phyloP scores from a whole-genome alignment of 768 basidiomycete genomes.

The Russula dissimulans region DNA sequence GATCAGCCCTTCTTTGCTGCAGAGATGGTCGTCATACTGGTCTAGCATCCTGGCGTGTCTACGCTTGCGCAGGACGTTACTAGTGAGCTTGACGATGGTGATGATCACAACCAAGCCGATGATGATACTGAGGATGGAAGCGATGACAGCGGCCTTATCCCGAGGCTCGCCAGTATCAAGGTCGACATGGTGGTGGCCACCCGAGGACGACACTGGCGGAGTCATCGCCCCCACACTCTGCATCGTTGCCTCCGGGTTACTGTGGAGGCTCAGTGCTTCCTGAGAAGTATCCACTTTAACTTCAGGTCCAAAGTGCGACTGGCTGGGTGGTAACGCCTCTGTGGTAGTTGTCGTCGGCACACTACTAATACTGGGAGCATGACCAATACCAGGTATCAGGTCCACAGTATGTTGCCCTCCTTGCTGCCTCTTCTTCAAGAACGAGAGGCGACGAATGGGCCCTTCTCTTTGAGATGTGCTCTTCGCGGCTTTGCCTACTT shows the following conservation, averaged over 20 bases:
- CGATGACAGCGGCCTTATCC: conserved; percentile 11
- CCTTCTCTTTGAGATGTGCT: not conserved
- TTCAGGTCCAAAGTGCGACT: not conserved
- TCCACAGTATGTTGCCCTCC: not conserved
- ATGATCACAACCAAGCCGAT: conserved; percentile 14
- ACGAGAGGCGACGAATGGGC: conserved; percentile 1
- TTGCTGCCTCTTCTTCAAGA: conserved; percentile 11
- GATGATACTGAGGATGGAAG: conserved; percentile 12
- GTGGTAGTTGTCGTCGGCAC: not conserved
- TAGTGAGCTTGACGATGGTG: conserved; percentile 15
- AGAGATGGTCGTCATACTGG: conserved; percentile 10
- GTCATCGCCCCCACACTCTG: not conserved
- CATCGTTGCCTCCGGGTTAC: conserved; percentile 2
- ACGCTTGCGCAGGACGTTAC: conserved; percentile 15
- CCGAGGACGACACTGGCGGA: not conserved
- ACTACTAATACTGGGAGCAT: not conserved
- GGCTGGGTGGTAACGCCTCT: not conserved
- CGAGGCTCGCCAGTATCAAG: not conserved
- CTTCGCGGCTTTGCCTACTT: not conserved
- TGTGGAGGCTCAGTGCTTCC: not conserved
- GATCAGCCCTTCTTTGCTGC: conserved; percentile 14
- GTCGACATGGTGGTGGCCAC: not conserved
- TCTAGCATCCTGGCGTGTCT: conserved; percentile 3
- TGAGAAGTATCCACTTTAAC: conserved; percentile 2
- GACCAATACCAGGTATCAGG: conserved; percentile 6